phyloP scores from a whole-genome alignment of 2,329 filamentous ascomycete genomes.

The Blastomyces emzantsi region DNA sequence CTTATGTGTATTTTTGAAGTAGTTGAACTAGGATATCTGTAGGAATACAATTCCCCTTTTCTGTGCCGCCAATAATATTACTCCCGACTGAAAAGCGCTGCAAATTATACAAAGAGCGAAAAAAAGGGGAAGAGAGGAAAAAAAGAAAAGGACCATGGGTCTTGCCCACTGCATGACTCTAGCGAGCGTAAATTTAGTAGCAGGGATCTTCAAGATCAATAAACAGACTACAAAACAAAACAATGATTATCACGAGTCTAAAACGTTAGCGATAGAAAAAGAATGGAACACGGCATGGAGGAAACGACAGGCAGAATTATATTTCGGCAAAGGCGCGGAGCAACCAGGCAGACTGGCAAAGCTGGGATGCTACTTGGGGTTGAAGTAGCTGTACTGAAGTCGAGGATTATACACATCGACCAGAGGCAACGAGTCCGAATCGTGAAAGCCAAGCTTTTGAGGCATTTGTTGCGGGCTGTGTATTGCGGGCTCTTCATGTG shows the following conservation, averaged over 20 bases:
- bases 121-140: background rate
- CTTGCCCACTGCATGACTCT: background rate
- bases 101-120: background rate
- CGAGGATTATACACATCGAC: background rate
- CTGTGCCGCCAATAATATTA: background rate
- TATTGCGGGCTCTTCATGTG: background rate
- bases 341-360: background rate
- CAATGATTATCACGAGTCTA: background rate
- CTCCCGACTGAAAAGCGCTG: background rate
- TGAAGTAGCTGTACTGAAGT: background rate
- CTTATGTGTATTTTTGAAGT: background rate
- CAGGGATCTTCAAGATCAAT: background rate
- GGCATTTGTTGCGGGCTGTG: background rate
- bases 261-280: background rate
- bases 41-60: background rate
- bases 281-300: background rate
- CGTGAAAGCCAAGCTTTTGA: background rate
- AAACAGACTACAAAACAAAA: background rate
- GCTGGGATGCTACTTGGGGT: background rate
- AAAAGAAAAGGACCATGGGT: background rate
- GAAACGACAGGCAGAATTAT: background rate
- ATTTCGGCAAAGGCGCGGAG: background rate
- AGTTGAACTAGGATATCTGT: background rate
- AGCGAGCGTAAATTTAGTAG: background rate
- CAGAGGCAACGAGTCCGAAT: conserved; percentile 4